A percentile compares a stretch with the other conserved stretches of the same genome.
phyloP scores from a whole-genome alignment of 1,284 basidiomycete genomes.

The Inonotus hispidus region DNA sequence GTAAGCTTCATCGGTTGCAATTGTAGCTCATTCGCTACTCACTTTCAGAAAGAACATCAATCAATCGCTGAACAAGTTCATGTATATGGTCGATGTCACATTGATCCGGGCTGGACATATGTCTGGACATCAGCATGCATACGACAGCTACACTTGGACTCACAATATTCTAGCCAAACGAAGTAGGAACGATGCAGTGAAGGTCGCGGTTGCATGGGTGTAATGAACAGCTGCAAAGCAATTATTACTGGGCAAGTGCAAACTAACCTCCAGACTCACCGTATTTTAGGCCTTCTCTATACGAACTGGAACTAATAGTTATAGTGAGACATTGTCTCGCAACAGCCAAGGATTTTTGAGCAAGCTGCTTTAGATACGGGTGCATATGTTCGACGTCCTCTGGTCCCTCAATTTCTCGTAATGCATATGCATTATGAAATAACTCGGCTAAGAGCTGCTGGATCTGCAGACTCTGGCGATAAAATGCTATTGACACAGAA shows the following conservation, averaged over 20 bases:
- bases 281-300: constrained; percentile 87
- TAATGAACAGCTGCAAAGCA: constrained; percentile 69
- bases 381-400: constrained; percentile 76
- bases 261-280: constrained; percentile 38
- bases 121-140: no score
- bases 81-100: constrained; percentile 75
- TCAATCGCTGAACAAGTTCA: constrained; percentile 73
- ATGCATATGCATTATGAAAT: constrained; percentile 74
- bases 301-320: constrained; percentile 71
- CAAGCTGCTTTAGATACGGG: constrained; percentile 60
- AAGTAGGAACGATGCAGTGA: constrained; percentile 84
- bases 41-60: constrained; percentile 73
- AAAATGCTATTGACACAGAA: constrained; percentile 51
- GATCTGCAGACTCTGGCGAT: constrained; percentile 76
- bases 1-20: no score
- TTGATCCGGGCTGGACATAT: constrained; percentile 64
- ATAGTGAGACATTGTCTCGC: constrained; percentile 67
- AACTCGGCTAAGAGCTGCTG: constrained; percentile 76
- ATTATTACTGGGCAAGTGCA: constrained; percentile 17
- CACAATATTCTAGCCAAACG: constrained; percentile 83
- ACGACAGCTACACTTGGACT: constrained; percentile 27
- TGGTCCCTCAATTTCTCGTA: constrained; percentile 69
- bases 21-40: constrained; percentile 18
- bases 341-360: constrained; percentile 64
- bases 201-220: constrained; percentile 88